Evolutionary conservation across 129 eudicot genomes (phyloP).

Genomic region (Flaveria bidentis): DNA sequence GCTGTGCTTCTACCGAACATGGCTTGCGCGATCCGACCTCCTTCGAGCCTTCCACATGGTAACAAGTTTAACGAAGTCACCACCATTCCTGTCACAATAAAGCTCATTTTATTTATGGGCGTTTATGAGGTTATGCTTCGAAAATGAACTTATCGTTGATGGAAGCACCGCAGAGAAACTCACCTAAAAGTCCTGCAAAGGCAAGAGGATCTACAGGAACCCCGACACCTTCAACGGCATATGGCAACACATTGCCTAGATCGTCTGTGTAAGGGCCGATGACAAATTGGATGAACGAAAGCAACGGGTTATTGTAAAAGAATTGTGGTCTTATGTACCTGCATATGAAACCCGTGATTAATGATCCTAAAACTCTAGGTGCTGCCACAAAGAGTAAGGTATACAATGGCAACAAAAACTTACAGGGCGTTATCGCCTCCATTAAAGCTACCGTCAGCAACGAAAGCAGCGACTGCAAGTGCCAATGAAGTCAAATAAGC

Average conservation of each 20-base stretch:
- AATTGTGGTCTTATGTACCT: conserved; percentile 97
- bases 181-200: conserved; percentile 96
- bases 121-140: too few relatives aligned
- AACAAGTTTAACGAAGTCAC: conserved; percentile 91
- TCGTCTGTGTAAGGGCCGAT: conserved; percentile 92
- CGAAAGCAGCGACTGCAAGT: conserved; percentile 84
- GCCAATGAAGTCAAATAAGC: conserved; percentile 88
- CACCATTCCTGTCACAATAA: conserved; percentile 66
- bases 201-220: conserved; percentile 99
- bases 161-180: conserved; percentile 27
- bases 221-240: conserved; percentile 98
- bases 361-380: not conserved
- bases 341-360: conserved; percentile 28
- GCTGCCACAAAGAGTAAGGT: not conserved
- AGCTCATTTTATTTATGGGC: too few relatives aligned
- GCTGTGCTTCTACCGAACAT: conserved; percentile 89
- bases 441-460: conserved; percentile 88
- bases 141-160: not conserved
- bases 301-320: conserved; percentile 88
- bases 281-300: conserved; percentile 83
- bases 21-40: conserved; percentile 93
- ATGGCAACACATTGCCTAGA: conserved; percentile 87
- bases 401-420: conserved; percentile 25
- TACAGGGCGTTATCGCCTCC: conserved; percentile 99
- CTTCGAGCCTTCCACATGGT: conserved; percentile 95